These are phyloP conservation scores for Trichoderma harzianum DNA, from an alignment of 2,329 filamentous ascomycete species.

Conservation along the genomic window DNA sequence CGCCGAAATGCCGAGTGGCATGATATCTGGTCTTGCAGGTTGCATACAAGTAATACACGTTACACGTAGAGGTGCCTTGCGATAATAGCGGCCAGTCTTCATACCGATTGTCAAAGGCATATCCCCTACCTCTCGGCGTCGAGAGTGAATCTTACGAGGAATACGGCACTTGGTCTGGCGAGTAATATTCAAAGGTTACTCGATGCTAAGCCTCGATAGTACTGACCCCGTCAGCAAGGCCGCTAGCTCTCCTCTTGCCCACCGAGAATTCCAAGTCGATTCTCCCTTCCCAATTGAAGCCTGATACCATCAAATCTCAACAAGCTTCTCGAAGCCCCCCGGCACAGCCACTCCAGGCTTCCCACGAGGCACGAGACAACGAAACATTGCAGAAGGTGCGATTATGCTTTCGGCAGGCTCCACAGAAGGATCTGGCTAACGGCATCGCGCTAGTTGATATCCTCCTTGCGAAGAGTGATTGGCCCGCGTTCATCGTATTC, in stretches of 20 bases:
- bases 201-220: not conserved
- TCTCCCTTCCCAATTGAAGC: not conserved
- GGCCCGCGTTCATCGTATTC: conserved; percentile 33
- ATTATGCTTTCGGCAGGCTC: not conserved
- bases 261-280: not conserved
- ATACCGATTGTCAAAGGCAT: not conserved
- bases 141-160: not conserved
- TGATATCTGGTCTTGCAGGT: not conserved
- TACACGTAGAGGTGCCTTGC: not conserved
- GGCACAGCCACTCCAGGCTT: not conserved
- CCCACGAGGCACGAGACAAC: not conserved
- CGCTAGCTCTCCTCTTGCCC: not conserved
- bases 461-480: conserved; percentile 11
- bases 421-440: not conserved
- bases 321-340: conserved; percentile 3
- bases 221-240: not conserved
- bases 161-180: not conserved
- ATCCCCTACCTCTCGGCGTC: not conserved
- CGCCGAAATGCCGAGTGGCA: not conserved
- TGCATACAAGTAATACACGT: not conserved
- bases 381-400: not conserved
- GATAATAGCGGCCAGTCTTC: not conserved
- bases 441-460: not conserved
- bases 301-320: not conserved
- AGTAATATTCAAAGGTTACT: not conserved